These are phyloP conservation scores for Wickerhamomyces chaumierensis DNA, from an alignment of 805 yeast species.

Conservation along the genomic window DNA sequence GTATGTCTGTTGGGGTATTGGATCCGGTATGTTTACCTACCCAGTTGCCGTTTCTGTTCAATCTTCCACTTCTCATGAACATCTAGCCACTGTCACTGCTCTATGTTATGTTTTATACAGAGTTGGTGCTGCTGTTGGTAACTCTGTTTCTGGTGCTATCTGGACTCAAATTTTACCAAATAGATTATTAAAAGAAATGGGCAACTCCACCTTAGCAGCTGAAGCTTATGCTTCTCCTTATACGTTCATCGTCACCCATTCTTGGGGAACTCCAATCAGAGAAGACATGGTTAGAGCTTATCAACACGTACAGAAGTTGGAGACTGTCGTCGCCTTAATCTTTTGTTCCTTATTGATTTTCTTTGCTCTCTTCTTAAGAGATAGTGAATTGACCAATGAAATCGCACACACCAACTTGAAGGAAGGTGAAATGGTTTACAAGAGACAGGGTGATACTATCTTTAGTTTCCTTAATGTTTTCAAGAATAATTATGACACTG, in stretches of 20 bases:
- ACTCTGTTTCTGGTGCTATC: slow-evolving; percentile 55
- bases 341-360: slow-evolving; percentile 39
- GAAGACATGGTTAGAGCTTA: slow-evolving; percentile 46
- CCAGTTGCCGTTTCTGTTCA: slow-evolving; percentile 56
- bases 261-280: slow-evolving; percentile 59
- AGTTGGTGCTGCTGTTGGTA: slow-evolving; percentile 58
- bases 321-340: slow-evolving; percentile 40
- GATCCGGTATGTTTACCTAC: slow-evolving; percentile 62
- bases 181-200: slow-evolving; percentile 25
- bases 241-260: slow-evolving; percentile 31
- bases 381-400: slow-evolving; percentile 29
- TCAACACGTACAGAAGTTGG: slow-evolving; percentile 44
- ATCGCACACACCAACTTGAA: slow-evolving; percentile 15
- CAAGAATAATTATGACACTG: not conserved
- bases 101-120: slow-evolving; percentile 44
- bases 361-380: slow-evolving; percentile 38
- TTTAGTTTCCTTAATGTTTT: slow-evolving; percentile 5
- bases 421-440: slow-evolving; percentile 14
- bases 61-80: slow-evolving; percentile 49
- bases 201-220: slow-evolving; percentile 28
- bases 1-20: slow-evolving; percentile 54
- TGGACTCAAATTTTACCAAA: slow-evolving; percentile 52
- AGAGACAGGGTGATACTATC: slow-evolving; percentile 12
- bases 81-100: slow-evolving; percentile 57
- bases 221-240: slow-evolving; percentile 44